These are phyloP conservation scores for Schrenkiella parvula DNA, from an alignment of 345 rosid species.

Conservation along the genomic window DNA sequence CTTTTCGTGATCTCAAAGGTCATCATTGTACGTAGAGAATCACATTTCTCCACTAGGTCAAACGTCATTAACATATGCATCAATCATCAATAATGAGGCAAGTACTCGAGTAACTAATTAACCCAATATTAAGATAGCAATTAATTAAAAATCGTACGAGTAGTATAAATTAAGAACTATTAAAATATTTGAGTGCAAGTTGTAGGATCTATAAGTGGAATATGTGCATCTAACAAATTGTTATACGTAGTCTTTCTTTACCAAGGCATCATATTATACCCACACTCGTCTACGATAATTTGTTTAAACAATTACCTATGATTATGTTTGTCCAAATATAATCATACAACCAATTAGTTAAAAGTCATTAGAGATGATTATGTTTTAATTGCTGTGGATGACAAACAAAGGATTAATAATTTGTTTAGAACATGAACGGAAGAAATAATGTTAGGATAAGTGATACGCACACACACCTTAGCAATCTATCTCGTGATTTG, in stretches of 20 bases:
- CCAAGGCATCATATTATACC: neutral
- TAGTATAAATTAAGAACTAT: neutral
- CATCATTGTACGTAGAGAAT: slow-evolving; percentile 5
- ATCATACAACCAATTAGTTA: neutral
- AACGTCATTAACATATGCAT: slow-evolving; percentile 9
- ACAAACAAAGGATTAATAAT: neutral
- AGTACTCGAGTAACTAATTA: neutral
- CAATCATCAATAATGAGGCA: neutral
- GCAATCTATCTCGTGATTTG: slow-evolving; percentile 16
- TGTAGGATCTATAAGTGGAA: neutral
- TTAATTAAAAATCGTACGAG: neutral
- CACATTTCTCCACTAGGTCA: slow-evolving; percentile 19
- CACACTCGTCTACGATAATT: neutral
- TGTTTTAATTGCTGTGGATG: neutral
- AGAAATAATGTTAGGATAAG: slow-evolving; percentile 8
- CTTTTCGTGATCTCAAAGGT: slow-evolving; percentile 20
- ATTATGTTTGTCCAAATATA: neutral
- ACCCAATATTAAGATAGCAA: neutral
- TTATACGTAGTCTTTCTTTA: neutral
- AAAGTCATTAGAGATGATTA: neutral
- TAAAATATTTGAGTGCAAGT: neutral
- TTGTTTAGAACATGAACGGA: neutral
- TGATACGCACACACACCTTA: slow-evolving; percentile 13
- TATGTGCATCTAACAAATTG: neutral
- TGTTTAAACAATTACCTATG: neutral